Percentiles rank a stretch among this genome's conserved stretches.
These are phyloP conservation scores for Cordyceps pruinosa DNA, from an alignment of 2,329 filamentous ascomycete genomes.

Conservation along the genomic window DNA sequence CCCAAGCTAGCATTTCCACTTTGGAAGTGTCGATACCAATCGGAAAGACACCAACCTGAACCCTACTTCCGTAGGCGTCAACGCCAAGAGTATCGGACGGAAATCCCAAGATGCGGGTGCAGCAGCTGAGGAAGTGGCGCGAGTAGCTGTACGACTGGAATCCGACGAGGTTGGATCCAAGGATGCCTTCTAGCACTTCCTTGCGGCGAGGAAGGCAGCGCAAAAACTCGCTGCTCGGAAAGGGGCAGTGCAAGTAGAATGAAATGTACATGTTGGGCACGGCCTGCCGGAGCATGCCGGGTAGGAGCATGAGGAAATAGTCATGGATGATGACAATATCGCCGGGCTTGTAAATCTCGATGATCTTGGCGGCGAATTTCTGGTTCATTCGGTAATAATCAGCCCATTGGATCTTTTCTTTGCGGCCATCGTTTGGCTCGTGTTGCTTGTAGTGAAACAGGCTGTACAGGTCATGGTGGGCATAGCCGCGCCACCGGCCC, in stretches of 20 bases:
- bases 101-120: conserved; percentile 84
- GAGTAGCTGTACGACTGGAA: conserved; percentile 97
- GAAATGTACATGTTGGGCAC: conserved; percentile 87
- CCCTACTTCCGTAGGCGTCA: conserved; percentile 80
- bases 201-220: conserved; percentile 82
- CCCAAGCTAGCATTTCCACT: conserved; percentile 69
- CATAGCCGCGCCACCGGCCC: conserved; percentile 79
- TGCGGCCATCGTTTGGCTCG: conserved; percentile 77
- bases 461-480: conserved; percentile 85
- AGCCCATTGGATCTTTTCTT: conserved; percentile 76
- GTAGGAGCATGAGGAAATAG: conserved; percentile 85
- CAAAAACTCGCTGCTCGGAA: conserved; percentile 93
- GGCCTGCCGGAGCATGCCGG: conserved; percentile 78
- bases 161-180: conserved; percentile 87
- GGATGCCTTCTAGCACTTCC: conserved; percentile 80
- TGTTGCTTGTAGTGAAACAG: conserved; percentile 96
- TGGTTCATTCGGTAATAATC: conserved; percentile 93
- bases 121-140: conserved; percentile 89
- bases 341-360: conserved; percentile 83
- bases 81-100: conserved; percentile 79
- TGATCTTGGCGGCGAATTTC: conserved; percentile 82
- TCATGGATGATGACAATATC: conserved; percentile 92
- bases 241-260: conserved; percentile 90
- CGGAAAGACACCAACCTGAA: conserved; percentile 87
- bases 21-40: conserved; percentile 88